Percentiles rank a stretch among this genome's conserved stretches.
Evolutionary conservation across 352 stramenopile species (phyloP).

Genomic region (Phytopythium delawarense): DNA sequence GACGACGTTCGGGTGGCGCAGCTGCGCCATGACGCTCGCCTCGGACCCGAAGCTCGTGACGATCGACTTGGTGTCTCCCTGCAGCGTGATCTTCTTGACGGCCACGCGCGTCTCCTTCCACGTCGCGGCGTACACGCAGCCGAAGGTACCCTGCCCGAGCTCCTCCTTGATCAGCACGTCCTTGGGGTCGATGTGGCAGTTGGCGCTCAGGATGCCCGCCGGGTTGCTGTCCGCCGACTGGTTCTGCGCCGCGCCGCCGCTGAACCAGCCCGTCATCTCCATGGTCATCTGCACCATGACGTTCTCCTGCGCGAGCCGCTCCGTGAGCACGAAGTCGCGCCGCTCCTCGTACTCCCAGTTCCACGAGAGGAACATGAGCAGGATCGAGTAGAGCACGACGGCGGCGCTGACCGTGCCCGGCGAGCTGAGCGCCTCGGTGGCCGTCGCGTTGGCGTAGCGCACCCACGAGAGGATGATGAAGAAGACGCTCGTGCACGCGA

Average conservation of each 20-base stretch:
- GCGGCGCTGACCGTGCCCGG: constrained; percentile 69
- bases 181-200: constrained; percentile 82
- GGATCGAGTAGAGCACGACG: constrained; percentile 72
- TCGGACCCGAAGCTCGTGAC: constrained; percentile 80
- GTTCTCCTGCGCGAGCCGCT: constrained; percentile 80
- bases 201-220: constrained; percentile 64
- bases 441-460: constrained; percentile 29
- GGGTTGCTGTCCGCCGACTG: constrained; percentile 39
- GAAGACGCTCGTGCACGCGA: constrained; percentile 54
- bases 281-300: constrained; percentile 88
- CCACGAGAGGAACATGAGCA: constrained; percentile 78
- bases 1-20: constrained; percentile 81
- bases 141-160: constrained; percentile 72
- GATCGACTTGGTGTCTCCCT: constrained; percentile 77
- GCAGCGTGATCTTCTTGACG: constrained; percentile 83
- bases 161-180: constrained; percentile 79
- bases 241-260: constrained; percentile 54
- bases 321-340: constrained; percentile 78
- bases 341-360: constrained; percentile 89
- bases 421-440: constrained; percentile 42
- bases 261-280: constrained; percentile 88
- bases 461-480: constrained; percentile 79
- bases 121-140: constrained; percentile 64
- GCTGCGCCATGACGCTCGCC: constrained; percentile 79
- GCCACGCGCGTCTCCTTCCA: constrained; percentile 83